These are phyloP conservation scores for Persicaria maculosa DNA, from an alignment of 148 eudicot genomes.

Conservation along the genomic window DNA sequence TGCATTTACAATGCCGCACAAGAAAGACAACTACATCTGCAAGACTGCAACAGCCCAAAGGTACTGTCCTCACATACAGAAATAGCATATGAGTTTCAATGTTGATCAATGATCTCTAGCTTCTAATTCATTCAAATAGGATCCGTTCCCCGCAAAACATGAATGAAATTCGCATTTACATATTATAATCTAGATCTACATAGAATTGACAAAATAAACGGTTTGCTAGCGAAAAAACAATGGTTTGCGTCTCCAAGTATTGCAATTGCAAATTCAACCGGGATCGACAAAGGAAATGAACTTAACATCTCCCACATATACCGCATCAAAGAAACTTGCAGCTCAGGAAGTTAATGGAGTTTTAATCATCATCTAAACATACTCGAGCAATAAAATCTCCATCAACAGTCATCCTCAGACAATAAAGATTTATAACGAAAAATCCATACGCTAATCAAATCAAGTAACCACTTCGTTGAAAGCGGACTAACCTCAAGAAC, in stretches of 20 bases:
- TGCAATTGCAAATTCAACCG: neutral
- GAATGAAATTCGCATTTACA: neutral
- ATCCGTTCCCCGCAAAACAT: neutral
- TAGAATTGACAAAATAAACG: neutral
- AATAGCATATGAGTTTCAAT: neutral
- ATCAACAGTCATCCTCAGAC: neutral
- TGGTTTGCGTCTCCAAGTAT: neutral
- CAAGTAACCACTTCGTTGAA: neutral
- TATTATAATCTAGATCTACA: neutral
- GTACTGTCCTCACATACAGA: neutral
- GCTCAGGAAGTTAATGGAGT: neutral
- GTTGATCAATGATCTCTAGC: neutral
- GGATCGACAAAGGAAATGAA: conserved; percentile 4
- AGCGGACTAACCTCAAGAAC: conserved; percentile 5
- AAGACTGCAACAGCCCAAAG: neutral
- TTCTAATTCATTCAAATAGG: neutral
- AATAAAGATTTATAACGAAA: neutral
- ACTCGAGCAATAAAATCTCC: neutral
- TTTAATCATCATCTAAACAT: neutral
- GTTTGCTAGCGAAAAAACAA: neutral
- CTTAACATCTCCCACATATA: neutral
- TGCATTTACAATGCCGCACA: neutral
- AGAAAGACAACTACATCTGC: neutral
- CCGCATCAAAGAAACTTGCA: neutral
- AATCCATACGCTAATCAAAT: neutral